Evolutionary conservation across 1,284 basidiomycete genomes (phyloP).

Genomic region (Hemileia vastatrix): DNA sequence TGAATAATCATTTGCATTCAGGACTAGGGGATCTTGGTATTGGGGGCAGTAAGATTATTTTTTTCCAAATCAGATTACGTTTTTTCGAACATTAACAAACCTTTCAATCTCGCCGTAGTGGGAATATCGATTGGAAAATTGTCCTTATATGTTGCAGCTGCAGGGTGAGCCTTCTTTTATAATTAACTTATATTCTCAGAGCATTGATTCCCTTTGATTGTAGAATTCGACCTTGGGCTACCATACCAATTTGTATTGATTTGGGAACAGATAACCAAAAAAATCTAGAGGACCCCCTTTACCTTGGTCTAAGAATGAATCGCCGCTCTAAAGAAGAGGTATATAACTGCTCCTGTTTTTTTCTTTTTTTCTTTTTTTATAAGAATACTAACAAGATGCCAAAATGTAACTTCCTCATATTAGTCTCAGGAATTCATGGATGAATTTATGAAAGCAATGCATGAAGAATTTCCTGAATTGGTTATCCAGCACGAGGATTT

Average conservation of each 20-base stretch:
- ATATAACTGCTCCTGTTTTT: slow-evolving; percentile 30
- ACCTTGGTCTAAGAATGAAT: slow-evolving; percentile 69
- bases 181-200: not conserved
- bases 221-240: slow-evolving; percentile 73
- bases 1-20: no score
- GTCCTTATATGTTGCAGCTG: slow-evolving; percentile 79
- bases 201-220: slow-evolving; percentile 21
- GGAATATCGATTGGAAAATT: slow-evolving; percentile 89
- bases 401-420: not conserved
- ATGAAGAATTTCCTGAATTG: slow-evolving; percentile 59
- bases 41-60: slow-evolving; percentile 35
- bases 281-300: slow-evolving; percentile 76
- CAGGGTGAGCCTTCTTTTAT: slow-evolving; percentile 52
- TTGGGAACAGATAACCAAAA: slow-evolving; percentile 78
- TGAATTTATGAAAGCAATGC: slow-evolving; percentile 79
- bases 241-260: slow-evolving; percentile 73
- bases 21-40: slow-evolving; percentile 66
- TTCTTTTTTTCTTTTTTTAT: not conserved
- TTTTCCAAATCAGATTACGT: not conserved
- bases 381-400: no score
- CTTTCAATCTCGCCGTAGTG: slow-evolving; percentile 50
- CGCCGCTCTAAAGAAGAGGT: slow-evolving; percentile 59
- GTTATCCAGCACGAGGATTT: slow-evolving; percentile 49
- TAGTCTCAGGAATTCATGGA: slow-evolving; percentile 66
- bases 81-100: not conserved